phyloP scores from a whole-genome alignment of 148 eudicot species.

The Polygonum maritimum region DNA sequence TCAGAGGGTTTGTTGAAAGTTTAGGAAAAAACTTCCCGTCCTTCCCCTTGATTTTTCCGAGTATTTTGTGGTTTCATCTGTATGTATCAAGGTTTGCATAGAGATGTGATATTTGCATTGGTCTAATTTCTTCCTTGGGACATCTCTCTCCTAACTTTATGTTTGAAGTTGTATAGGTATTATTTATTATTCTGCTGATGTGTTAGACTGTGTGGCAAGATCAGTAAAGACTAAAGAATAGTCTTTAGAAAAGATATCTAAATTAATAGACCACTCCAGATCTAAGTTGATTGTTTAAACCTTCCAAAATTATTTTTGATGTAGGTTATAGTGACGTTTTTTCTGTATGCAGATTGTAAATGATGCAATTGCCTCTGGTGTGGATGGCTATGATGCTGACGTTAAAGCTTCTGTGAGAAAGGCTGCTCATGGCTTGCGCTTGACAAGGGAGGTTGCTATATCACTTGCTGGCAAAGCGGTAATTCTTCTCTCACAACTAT shows the following conservation, averaged over 20 bases:
- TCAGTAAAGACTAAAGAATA: not conserved
- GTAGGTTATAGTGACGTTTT: not conserved
- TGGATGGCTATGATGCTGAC: conserved; percentile 74
- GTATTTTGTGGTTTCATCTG: not conserved
- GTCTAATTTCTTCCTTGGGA: not conserved
- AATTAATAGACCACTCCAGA: too few relatives aligned
- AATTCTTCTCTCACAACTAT: conserved; percentile 20
- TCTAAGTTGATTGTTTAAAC: not conserved
- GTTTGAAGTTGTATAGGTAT: not conserved
- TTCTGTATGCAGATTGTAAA: conserved; percentile 50
- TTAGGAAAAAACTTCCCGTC: not conserved
- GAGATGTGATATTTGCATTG: not conserved
- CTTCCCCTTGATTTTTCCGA: not conserved
- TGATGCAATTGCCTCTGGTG: conserved; percentile 80
- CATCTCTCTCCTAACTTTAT: not conserved
- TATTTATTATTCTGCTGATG: not conserved
- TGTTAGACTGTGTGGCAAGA: not conserved
- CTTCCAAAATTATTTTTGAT: not conserved
- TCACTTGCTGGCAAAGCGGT: conserved; percentile 93
- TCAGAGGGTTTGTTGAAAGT: not conserved
- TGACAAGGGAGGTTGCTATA: conserved; percentile 86
- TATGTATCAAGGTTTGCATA: not conserved
- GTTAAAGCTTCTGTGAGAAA: conserved; percentile 64
- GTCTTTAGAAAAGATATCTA: not conserved
- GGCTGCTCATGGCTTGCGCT: conserved; percentile 96